phyloP scores from a whole-genome alignment of 768 basidiomycete genomes.

The Mycena crocata region DNA sequence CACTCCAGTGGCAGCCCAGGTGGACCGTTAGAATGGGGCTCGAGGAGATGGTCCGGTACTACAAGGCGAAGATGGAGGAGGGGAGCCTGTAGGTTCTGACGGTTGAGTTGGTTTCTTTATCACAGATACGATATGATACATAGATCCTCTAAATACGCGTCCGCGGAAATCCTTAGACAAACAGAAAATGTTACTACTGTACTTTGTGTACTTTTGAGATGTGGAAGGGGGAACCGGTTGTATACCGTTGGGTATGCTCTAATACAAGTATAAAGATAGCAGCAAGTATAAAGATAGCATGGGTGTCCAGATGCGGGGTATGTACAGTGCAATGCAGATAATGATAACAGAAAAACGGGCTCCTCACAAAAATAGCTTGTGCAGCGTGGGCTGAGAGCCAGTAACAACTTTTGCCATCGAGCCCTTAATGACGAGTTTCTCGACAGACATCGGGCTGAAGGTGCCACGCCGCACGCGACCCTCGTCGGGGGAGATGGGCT shows the following conservation, averaged over 20 bases:
- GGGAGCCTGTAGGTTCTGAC: conserved; percentile 68
- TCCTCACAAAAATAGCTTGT: conserved; percentile 38
- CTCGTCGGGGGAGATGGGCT: conserved; percentile 51
- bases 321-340: conserved; percentile 17
- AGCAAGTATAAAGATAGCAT: not conserved
- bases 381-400: conserved; percentile 42
- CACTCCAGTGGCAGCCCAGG: conserved; percentile 89
- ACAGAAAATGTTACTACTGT: not conserved
- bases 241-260: not conserved
- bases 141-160: conserved; percentile 11
- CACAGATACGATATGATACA: not conserved
- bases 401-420: conserved; percentile 65
- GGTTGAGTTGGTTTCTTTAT: not conserved
- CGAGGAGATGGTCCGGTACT: conserved; percentile 95
- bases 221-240: not conserved
- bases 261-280: not conserved
- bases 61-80: conserved; percentile 90
- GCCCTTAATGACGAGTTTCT: conserved; percentile 64
- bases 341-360: not conserved
- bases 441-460: conserved; percentile 51
- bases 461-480: conserved; percentile 55
- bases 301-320: conserved; percentile 15
- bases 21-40: conserved; percentile 95
- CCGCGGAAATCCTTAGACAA: conserved; percentile 3
- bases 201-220: not conserved